These are phyloP conservation scores for Coniophora puteana DNA, from an alignment of 1,284 basidiomycete genomes.

Conservation along the genomic window DNA sequence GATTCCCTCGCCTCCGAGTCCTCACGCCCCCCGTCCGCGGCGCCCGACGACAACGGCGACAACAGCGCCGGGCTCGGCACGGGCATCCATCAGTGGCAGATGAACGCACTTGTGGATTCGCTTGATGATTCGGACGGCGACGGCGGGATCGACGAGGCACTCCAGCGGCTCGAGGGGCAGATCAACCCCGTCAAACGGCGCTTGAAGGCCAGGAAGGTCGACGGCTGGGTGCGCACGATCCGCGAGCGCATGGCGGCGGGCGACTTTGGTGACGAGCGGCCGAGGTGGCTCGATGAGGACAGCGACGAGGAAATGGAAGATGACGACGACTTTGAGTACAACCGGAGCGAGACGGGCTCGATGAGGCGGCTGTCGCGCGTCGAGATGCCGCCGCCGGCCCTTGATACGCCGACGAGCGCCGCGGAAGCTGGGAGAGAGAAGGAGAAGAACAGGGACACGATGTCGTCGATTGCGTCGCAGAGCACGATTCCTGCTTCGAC, in stretches of 20 bases:
- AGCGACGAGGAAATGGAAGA: slow-evolving; percentile 40
- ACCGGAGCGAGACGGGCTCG: slow-evolving; percentile 29
- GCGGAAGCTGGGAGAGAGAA: too few species aligned
- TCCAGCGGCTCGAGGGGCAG: slow-evolving; percentile 77
- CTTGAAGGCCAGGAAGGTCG: slow-evolving; percentile 73
- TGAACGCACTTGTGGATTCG: slow-evolving; percentile 75
- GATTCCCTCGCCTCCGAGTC: slow-evolving; percentile 45
- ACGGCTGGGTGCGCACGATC: slow-evolving; percentile 76
- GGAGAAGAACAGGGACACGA: slow-evolving; percentile 9
- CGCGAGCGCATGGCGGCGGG: slow-evolving; percentile 59
- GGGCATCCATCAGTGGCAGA: slow-evolving; percentile 72
- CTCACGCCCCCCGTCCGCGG: slow-evolving; percentile 44
- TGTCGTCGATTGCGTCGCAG: slow-evolving; percentile 18
- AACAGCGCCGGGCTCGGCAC: slow-evolving; percentile 44
- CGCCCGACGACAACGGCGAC: too few species aligned
- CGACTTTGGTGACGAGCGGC: slow-evolving; percentile 53
- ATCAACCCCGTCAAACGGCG: slow-evolving; percentile 68
- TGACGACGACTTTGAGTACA: slow-evolving; percentile 33
- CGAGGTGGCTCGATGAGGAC: slow-evolving; percentile 45
- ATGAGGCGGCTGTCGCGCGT: slow-evolving; percentile 8
- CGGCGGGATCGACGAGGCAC: slow-evolving; percentile 78
- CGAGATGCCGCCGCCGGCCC: not conserved
- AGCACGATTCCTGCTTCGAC: slow-evolving; percentile 17
- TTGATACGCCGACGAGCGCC: too few species aligned
- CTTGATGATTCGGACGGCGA: slow-evolving; percentile 70